A percentile compares a stretch with the other conserved stretches of the same genome.
These are phyloP conservation scores for Phytophthora foliorum DNA, from an alignment of 352 stramenopile species.

Conservation along the genomic window DNA sequence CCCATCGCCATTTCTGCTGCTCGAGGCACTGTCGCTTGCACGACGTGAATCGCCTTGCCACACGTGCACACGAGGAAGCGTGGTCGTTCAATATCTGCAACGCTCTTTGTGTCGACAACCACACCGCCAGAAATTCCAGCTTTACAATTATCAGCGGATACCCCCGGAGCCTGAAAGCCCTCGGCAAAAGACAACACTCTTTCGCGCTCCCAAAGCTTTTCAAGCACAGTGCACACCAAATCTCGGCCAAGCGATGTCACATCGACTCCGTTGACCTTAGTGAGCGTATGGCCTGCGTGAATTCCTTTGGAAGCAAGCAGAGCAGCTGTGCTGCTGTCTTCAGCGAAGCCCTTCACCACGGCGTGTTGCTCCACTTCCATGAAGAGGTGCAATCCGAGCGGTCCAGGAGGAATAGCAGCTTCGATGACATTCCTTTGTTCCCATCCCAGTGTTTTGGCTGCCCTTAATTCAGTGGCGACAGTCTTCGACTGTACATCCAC, in stretches of 20 bases:
- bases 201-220: conserved; percentile 58
- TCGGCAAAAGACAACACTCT: conserved; percentile 66
- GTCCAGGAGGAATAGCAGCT: conserved; percentile 48
- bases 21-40: conserved; percentile 57
- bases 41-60: conserved; percentile 62
- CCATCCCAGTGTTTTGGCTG: conserved; percentile 24
- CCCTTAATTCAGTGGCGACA: conserved; percentile 13
- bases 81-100: conserved; percentile 47
- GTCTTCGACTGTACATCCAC: conserved; percentile 18
- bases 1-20: conserved; percentile 70
- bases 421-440: conserved; percentile 42
- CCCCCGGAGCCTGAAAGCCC: conserved; percentile 36
- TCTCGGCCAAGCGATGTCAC: conserved; percentile 46
- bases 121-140: conserved; percentile 16
- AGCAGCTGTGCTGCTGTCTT: conserved; percentile 52
- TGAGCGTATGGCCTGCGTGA: conserved; percentile 49
- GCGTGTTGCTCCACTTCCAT: conserved; percentile 65
- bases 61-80: conserved; percentile 72
- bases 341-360: conserved; percentile 64
- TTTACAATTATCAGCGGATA: conserved; percentile 5
- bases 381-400: conserved; percentile 69
- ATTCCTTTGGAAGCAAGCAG: conserved; percentile 48
- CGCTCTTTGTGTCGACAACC: conserved; percentile 22
- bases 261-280: conserved; percentile 68
- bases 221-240: conserved; percentile 57